Conservation (phyloP, 1,284 basidiomycete genomes). For the Melanopsichium pennsylvanicum region DNA sequence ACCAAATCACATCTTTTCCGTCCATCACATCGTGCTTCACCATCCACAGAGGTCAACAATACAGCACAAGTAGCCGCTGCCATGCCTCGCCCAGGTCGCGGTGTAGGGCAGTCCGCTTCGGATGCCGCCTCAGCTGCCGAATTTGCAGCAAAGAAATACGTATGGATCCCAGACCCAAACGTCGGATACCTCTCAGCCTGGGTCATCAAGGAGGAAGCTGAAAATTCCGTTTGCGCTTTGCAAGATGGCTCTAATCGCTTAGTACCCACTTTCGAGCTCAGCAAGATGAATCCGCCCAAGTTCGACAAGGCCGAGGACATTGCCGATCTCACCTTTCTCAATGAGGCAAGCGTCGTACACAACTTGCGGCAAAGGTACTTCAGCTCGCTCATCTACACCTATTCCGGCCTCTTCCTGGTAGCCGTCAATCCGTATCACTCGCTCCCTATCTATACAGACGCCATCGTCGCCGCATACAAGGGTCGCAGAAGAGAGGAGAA, state of each 20-base stretch:
- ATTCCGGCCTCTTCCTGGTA: conserved; percentile 94
- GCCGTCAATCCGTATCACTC: conserved; percentile 97
- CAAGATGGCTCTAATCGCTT: conserved; percentile 70
- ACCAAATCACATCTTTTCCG: conserved; percentile 48
- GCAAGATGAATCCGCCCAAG: conserved; percentile 84
- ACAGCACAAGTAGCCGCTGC: conserved; percentile 45
- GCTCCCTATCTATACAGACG: conserved; percentile 89
- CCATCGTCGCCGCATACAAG: conserved; percentile 92
- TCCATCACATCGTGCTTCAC: conserved; percentile 36
- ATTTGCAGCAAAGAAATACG: conserved; percentile 97
- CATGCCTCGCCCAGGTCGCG: conserved; percentile 37
- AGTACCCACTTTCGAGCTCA: conserved; percentile 58
- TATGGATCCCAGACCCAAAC: conserved; percentile 89
- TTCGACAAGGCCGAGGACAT: conserved; percentile 98
- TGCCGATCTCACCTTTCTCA: conserved; percentile 95
- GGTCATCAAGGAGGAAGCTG: conserved; percentile 83
- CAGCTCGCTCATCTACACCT: conserved; percentile 81
- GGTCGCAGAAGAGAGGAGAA: conserved; percentile 91
- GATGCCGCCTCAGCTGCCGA: conserved; percentile 74
- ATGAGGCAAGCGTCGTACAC: conserved; percentile 98
- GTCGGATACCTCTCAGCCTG: conserved; percentile 90
- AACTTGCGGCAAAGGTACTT: conserved; percentile 91
- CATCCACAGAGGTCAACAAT: conserved; percentile 35
- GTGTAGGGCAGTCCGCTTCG: conserved; percentile 55
- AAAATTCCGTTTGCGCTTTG: conserved; percentile 71